Evolutionary conservation across 2,329 filamentous ascomycete species (phyloP).

Genomic region (Aureobasidium sp.): DNA sequence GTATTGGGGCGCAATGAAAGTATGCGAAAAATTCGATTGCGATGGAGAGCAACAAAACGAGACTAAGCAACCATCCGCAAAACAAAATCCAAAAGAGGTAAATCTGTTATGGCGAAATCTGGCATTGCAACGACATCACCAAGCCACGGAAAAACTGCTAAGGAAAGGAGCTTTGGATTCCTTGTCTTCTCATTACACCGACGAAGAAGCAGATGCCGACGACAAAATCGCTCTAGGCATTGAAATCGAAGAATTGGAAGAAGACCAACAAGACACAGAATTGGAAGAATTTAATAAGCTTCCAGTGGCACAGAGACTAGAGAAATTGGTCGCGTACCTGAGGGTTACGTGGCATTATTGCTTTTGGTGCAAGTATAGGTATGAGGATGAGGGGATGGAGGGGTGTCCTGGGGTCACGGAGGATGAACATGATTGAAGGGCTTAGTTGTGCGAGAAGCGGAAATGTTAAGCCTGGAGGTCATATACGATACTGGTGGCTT

Average conservation of each 20-base stretch:
- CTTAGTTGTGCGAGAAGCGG: no score
- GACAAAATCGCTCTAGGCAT: constrained; percentile 63
- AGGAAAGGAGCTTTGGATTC: constrained; percentile 60
- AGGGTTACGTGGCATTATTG: constrained; percentile 72
- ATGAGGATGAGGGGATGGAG: constrained; percentile 67
- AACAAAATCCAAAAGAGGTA: constrained; percentile 36
- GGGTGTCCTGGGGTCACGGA: constrained; percentile 84
- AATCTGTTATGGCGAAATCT: constrained; percentile 76
- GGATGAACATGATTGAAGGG: constrained; percentile 74
- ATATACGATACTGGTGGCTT: no score
- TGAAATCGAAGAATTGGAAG: constrained; percentile 55
- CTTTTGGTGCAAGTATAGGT: constrained; percentile 90
- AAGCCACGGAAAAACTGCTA: constrained; percentile 60
- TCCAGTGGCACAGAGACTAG: constrained; percentile 58
- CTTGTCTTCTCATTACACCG: constrained; percentile 56
- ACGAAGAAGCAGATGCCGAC: constrained; percentile 64
- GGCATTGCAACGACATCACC: constrained; percentile 61
- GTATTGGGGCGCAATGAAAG: constrained; percentile 71
- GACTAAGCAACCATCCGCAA: not conserved
- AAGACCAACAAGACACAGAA: constrained; percentile 68
- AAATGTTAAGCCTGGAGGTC: no score
- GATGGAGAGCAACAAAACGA: constrained; percentile 36
- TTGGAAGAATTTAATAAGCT: constrained; percentile 72
- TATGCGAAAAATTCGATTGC: constrained; percentile 68
- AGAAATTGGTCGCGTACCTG: constrained; percentile 60